Evolutionary conservation across 2,329 filamentous ascomycete species (phyloP), one percentile per base, ranked within the genome.

Genomic region (Colletotrichum sublineola): DNA sequence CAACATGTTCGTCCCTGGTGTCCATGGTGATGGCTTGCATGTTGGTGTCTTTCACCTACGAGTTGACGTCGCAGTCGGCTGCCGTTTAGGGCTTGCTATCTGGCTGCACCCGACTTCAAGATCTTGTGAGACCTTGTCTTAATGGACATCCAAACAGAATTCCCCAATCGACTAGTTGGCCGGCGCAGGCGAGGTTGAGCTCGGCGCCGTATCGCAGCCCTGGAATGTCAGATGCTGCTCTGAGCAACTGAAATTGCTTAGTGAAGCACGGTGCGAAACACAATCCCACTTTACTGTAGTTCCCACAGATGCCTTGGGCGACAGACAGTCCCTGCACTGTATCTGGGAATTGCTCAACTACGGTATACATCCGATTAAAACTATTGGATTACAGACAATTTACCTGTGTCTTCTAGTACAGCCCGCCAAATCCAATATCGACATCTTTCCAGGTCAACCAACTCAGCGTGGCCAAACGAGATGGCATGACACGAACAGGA

Each of bases 211-310:
- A 60, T 52, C 38, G 50, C 31, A 12, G n/a, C 48, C 31, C 46
- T 73, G 70, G 70, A 73, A 73, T 70, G 60, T 69, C 50, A 24
- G 12, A 20, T 63, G 52, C 44, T 40, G 52, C 64, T 44, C 38
- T 53, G 69, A 69, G 58, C 69, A 53, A 68, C 64, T 60, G 65
- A 63, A 46, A 63, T 55, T 53, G 40, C 48, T 42, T 20, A 55
- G 24, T 63, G 65, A 58, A 31, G 69, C 65, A 72, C 65, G 53
- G 69, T 72, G 69, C 69, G 69, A 72, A 44, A 31, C 53, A 31
- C n/a, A 42, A 44, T 44, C 7, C 20, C 20, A 24, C 7, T 52
- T 7, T 48, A 48, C 42, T 2, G 40, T 20, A 29, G 44, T 15
- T 24, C 20, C 8, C 1, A 38, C 50, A 31, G 38, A 15, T 31